phyloP scores from a whole-genome alignment of 805 yeast genomes.

The Nakazawaea ernobii region DNA sequence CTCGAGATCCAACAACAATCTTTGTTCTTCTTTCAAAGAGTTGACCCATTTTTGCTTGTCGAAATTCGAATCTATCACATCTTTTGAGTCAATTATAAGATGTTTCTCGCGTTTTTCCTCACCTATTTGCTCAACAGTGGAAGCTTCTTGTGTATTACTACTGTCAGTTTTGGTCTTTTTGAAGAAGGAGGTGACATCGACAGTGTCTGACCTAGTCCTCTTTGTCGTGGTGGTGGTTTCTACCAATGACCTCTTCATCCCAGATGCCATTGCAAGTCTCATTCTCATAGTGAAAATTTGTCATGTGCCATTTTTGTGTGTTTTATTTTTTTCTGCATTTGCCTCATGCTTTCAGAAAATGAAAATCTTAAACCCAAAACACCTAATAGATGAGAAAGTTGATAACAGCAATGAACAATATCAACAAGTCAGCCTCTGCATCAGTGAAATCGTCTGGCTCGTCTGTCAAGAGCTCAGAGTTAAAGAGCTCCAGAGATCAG shows the following conservation, averaged over 20 bases:
- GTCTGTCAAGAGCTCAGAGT: neutral
- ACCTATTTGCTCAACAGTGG: neutral
- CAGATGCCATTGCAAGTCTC: neutral
- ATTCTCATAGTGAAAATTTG: neutral
- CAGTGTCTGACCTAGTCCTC: neutral
- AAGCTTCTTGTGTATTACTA: neutral
- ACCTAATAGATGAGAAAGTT: neutral
- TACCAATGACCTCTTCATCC: conserved; percentile 6
- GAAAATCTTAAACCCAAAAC: neutral
- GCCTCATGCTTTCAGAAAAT: neutral
- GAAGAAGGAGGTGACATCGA: conserved; percentile 8
- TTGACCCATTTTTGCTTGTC: conserved; percentile 48
- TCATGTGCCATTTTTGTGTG: neutral
- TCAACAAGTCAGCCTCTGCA: neutral
- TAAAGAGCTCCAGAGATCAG: neutral
- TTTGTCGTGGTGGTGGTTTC: neutral
- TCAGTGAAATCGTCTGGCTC: conserved; percentile 5
- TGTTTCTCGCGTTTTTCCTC: neutral
- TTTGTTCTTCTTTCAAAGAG: conserved; percentile 41
- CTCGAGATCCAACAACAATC: conserved; percentile 55
- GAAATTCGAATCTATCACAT: conserved; percentile 24
- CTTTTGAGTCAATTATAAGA: neutral
- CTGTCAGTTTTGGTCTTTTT: conserved; percentile 5
- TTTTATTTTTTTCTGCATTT: neutral
- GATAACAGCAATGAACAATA: neutral